Conservation (phyloP, 2,329 filamentous ascomycete genomes). For the Mycosphaerella sp. region DNA sequence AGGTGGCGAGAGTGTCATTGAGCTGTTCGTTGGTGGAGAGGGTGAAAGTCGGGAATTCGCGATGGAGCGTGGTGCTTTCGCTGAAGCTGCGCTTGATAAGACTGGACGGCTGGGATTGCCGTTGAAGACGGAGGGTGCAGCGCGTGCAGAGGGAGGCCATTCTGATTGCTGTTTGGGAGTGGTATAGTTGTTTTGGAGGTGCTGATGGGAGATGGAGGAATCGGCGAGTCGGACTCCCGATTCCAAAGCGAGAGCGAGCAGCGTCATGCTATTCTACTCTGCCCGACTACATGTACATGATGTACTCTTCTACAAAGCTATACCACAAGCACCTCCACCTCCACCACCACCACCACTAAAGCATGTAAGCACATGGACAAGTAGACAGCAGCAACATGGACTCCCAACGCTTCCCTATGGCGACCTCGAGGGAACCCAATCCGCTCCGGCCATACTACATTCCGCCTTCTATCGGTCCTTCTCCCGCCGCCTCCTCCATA, state of each 20-base stretch:
- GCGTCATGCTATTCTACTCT: too few species aligned
- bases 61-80: slow-evolving; percentile 13
- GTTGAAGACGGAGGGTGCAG: slow-evolving; percentile 32
- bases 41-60: slow-evolving; percentile 38
- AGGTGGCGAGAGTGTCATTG: slow-evolving; percentile 35
- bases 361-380: background rate
- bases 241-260: too few species aligned
- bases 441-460: slow-evolving; percentile 67
- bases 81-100: slow-evolving; percentile 26
- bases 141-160: slow-evolving; percentile 29
- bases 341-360: too few species aligned
- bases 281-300: too few species aligned
- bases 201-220: too few species aligned
- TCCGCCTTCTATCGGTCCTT: slow-evolving; percentile 53
- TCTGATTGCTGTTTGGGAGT: background rate
- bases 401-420: slow-evolving; percentile 33
- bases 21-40: slow-evolving; percentile 39
- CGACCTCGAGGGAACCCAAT: slow-evolving; percentile 49
- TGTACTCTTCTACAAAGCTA: too few species aligned
- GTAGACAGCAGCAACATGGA: too few species aligned
- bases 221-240: too few species aligned
- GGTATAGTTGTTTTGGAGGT: background rate
- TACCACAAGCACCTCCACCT: background rate
- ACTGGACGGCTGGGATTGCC: slow-evolving; percentile 18
- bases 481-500: slow-evolving; percentile 38